Percentiles rank a stretch among this genome's conserved stretches.
Evolutionary conservation across 1,139 yeast species (phyloP).

Genomic region (Saccharomyces hybrid): DNA sequence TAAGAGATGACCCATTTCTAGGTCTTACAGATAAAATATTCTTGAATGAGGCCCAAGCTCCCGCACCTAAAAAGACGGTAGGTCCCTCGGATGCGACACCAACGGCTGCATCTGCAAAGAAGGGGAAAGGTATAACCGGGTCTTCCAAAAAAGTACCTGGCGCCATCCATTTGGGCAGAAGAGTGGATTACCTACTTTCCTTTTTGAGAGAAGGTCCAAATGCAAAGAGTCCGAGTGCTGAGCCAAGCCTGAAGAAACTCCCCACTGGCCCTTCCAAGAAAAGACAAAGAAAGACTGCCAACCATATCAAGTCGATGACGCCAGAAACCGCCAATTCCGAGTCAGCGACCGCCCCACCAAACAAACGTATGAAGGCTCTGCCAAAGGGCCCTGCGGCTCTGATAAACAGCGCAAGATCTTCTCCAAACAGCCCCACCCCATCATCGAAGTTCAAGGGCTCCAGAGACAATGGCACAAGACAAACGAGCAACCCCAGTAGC

Average conservation of each 20-base stretch:
- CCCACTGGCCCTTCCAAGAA: slow-evolving; percentile 4
- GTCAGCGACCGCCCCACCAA: slow-evolving; percentile 3
- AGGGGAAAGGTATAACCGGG: slow-evolving; percentile 21
- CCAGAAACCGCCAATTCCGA: slow-evolving; percentile 1
- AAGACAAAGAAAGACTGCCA: neutral
- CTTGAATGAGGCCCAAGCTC: slow-evolving; percentile 39
- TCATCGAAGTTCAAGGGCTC: slow-evolving; percentile 2
- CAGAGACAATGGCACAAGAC: slow-evolving; percentile 1
- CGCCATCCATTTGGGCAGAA: slow-evolving; percentile 86
- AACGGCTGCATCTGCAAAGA: slow-evolving; percentile 13
- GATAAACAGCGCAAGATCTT: neutral
- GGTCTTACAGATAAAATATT: slow-evolving; percentile 80
- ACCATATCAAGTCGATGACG: slow-evolving; percentile 2
- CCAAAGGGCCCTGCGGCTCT: slow-evolving; percentile 20
- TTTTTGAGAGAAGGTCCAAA: slow-evolving; percentile 37
- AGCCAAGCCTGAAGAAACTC: slow-evolving; percentile 13
- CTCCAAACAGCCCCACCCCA: slow-evolving; percentile 2
- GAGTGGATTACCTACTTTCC: slow-evolving; percentile 78
- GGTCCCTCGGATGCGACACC: slow-evolving; percentile 4
- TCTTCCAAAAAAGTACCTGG: slow-evolving; percentile 70
- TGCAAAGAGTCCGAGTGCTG: slow-evolving; percentile 9
- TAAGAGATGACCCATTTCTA: slow-evolving; percentile 89
- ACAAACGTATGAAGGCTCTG: slow-evolving; percentile 13
- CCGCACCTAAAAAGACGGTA: neutral
- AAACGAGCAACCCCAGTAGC: neutral